These are phyloP conservation scores for Paecilomyces dactylethromorphus DNA, from an alignment of 2,329 filamentous ascomycete species.

Conservation along the genomic window DNA sequence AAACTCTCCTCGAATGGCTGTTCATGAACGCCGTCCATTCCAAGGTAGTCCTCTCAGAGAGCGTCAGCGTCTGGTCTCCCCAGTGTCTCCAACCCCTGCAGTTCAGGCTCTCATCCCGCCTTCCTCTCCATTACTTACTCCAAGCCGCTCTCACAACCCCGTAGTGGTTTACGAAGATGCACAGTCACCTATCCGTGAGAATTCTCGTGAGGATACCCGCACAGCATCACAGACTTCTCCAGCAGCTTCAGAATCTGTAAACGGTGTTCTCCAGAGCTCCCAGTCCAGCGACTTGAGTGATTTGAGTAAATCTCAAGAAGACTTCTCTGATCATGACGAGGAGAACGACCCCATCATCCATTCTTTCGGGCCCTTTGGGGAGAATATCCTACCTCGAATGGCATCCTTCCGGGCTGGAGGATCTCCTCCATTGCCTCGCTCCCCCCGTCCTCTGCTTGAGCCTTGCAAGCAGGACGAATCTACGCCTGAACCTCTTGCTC, in stretches of 20 bases:
- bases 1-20: slow-evolving; percentile 32
- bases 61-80: slow-evolving; percentile 61
- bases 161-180: slow-evolving; percentile 68
- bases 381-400: slow-evolving; percentile 74
- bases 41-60: slow-evolving; percentile 48
- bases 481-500: slow-evolving; percentile 17
- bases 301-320: slow-evolving; percentile 41
- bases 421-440: slow-evolving; percentile 49
- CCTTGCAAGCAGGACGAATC: slow-evolving; percentile 27
- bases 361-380: slow-evolving; percentile 85
- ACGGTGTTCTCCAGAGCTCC: slow-evolving; percentile 23
- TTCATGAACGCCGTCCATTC: slow-evolving; percentile 18
- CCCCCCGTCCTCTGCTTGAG: slow-evolving; percentile 23
- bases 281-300: slow-evolving; percentile 27
- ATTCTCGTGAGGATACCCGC: slow-evolving; percentile 2
- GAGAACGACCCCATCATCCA: slow-evolving; percentile 92
- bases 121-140: slow-evolving; percentile 36
- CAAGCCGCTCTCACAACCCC: slow-evolving; percentile 37
- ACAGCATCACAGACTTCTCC: slow-evolving; percentile 27
- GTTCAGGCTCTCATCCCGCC: slow-evolving; percentile 39
- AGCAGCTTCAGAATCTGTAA: slow-evolving; percentile 23
- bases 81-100: slow-evolving; percentile 64
- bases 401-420: slow-evolving; percentile 64
- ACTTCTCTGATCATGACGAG: slow-evolving; percentile 75
- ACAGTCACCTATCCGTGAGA: slow-evolving; percentile 46